A percentile compares a stretch with the other conserved stretches of the same genome.
phyloP scores from a whole-genome alignment of 768 basidiomycete species.

The Hirschioporus abietinus region DNA sequence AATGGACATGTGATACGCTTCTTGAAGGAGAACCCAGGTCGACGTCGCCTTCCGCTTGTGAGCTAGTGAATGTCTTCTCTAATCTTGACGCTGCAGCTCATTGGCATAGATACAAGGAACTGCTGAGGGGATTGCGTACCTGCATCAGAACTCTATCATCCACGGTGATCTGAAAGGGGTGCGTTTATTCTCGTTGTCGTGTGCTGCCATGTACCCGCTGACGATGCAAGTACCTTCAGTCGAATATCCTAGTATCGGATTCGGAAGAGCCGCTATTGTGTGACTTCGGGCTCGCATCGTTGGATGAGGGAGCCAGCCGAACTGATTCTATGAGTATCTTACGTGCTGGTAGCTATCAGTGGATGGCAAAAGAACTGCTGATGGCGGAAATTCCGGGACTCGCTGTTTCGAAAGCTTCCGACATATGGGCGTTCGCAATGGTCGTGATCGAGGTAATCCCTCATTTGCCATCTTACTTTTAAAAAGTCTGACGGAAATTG shows the following conservation, averaged over 20 bases:
- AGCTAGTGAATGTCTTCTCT: background rate
- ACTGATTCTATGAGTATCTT: background rate
- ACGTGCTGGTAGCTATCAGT: background rate
- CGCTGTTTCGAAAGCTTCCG: background rate
- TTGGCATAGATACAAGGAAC: background rate
- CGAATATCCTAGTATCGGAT: conserved; percentile 1
- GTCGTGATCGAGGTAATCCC: background rate
- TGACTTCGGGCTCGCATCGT: background rate
- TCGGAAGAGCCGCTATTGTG: background rate
- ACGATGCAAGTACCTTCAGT: background rate
- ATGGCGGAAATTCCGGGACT: background rate
- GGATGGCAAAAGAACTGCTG: conserved; percentile 1
- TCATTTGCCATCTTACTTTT: background rate
- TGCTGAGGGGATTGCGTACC: background rate
- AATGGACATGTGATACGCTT: background rate
- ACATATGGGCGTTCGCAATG: conserved; percentile 5
- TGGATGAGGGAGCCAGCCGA: background rate
- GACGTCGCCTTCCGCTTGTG: background rate
- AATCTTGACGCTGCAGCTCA: background rate
- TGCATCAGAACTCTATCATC: background rate
- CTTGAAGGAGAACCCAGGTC: background rate
- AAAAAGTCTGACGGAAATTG: background rate
- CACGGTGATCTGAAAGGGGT: conserved; percentile 4
- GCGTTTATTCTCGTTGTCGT: background rate
- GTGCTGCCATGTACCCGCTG: background rate